phyloP scores from a whole-genome alignment of 2,329 filamentous ascomycete species.

The Neofusicoccum sp. region DNA sequence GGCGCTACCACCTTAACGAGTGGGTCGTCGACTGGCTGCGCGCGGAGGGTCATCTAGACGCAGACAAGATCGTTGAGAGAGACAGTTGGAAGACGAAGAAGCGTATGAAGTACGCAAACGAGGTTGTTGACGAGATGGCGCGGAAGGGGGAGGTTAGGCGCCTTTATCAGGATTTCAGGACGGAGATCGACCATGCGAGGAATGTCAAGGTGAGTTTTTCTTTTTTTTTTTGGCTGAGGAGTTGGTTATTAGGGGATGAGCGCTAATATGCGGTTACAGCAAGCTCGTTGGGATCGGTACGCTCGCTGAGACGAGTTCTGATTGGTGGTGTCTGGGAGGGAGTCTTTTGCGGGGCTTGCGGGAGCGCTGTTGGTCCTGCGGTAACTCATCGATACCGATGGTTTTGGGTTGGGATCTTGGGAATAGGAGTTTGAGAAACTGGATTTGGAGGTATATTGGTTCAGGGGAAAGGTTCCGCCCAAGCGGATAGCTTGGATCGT shows the following conservation, averaged over 20 bases:
- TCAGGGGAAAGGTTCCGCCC: no score
- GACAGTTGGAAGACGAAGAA: constrained; percentile 61
- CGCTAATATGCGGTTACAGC: not conserved
- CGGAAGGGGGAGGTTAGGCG: constrained; percentile 56
- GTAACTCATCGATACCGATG: no score
- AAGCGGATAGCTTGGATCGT: no score
- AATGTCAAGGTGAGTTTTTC: constrained; percentile 28
- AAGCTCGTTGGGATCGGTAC: constrained; percentile 5
- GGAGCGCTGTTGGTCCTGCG: no score
- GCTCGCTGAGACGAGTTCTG: not conserved
- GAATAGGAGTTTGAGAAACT: not conserved
- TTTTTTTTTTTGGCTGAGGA: no score
- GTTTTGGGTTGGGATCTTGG: not conserved
- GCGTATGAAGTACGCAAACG: constrained; percentile 59
- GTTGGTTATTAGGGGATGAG: no score
- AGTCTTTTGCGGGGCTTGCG: not conserved
- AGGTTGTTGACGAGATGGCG: constrained; percentile 65
- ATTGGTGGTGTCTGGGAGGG: not conserved
- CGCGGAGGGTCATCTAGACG: constrained; percentile 56
- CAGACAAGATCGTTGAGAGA: constrained; percentile 59
- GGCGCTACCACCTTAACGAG: constrained; percentile 71
- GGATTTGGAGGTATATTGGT: no score
- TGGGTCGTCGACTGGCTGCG: constrained; percentile 65
- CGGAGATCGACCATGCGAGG: constrained; percentile 58
- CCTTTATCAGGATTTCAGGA: constrained; percentile 66